Evolutionary conservation across 2,329 filamentous ascomycete genomes (phyloP).

Genomic region (Hypoxylon sp.): DNA sequence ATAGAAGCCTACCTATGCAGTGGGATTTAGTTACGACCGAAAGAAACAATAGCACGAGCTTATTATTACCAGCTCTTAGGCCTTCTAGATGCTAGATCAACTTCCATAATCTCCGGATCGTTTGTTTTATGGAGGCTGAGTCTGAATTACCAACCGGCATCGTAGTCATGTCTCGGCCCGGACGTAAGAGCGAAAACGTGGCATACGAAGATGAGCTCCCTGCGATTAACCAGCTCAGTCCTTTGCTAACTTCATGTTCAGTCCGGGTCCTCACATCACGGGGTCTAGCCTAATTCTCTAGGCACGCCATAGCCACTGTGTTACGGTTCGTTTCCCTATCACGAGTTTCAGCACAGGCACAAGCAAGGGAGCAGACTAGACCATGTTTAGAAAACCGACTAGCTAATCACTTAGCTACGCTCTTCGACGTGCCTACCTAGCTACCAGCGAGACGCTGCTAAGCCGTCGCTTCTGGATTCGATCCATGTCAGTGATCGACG

Average conservation of each 20-base stretch:
- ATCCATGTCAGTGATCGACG: background rate
- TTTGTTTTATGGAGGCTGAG: background rate
- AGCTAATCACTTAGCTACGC: background rate
- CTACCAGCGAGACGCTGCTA: background rate
- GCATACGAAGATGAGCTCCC: conserved; percentile 3
- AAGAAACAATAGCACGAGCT: background rate
- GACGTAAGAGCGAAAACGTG: background rate
- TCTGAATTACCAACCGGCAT: background rate
- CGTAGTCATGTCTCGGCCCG: background rate
- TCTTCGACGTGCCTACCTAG: background rate
- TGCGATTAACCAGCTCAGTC: background rate
- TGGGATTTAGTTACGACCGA: background rate
- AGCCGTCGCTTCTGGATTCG: background rate
- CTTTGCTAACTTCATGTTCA: background rate
- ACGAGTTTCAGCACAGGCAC: background rate
- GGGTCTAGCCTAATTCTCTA: background rate
- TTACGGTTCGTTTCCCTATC: background rate
- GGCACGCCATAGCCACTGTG: background rate
- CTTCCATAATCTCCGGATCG: background rate
- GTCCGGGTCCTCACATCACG: background rate
- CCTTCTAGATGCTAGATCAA: background rate
- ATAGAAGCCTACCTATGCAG: background rate
- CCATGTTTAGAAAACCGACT: background rate
- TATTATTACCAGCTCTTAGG: background rate
- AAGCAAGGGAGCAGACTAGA: background rate